These are phyloP conservation scores for Capsicum baccatum DNA, from an alignment of 257 asterid genomes.

Conservation along the genomic window DNA sequence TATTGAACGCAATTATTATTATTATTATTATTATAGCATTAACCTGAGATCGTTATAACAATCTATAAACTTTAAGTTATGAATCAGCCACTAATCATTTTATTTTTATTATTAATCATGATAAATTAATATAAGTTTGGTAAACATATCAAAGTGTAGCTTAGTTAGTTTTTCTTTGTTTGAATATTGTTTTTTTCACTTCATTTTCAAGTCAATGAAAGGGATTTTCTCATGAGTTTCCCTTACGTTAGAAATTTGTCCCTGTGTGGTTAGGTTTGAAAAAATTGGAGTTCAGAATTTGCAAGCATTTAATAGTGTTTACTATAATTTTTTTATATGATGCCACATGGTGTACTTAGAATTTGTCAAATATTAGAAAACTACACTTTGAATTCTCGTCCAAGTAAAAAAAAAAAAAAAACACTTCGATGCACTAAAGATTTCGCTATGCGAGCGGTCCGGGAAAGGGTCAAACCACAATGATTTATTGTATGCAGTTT, in stretches of 20 bases:
- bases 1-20: no score
- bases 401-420: background rate
- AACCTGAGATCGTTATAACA: no score
- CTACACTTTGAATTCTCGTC: background rate
- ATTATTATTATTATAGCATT: no score
- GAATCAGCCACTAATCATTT: no score
- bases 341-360: slow-evolving; percentile 30
- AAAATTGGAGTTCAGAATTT: background rate
- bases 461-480: no score
- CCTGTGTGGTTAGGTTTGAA: slow-evolving; percentile 10
- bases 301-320: slow-evolving; percentile 19
- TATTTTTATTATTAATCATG: background rate
- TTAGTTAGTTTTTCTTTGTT: background rate
- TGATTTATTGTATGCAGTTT: no score
- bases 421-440: no score
- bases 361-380: slow-evolving; percentile 29
- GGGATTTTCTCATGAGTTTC: slow-evolving; percentile 24
- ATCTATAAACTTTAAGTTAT: no score
- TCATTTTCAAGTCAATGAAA: background rate
- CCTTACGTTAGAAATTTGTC: background rate
- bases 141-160: background rate
- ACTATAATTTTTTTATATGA: background rate
- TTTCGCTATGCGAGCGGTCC: no score
- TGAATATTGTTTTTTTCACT: background rate
- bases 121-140: background rate